These are phyloP conservation scores for Venturia pyrina DNA, from an alignment of 2,329 filamentous ascomycete genomes.

Conservation along the genomic window DNA sequence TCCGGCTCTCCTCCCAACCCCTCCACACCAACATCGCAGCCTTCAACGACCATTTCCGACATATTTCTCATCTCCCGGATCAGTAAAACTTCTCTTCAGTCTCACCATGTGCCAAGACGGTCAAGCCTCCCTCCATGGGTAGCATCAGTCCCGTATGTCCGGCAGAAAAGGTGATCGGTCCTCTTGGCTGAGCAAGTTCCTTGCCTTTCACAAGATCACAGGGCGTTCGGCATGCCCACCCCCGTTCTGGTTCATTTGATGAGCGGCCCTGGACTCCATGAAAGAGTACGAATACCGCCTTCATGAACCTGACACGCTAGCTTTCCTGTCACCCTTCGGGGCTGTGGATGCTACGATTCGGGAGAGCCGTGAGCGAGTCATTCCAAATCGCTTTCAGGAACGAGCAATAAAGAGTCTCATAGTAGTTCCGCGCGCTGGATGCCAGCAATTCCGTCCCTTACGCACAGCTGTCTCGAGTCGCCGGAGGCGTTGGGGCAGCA, in stretches of 20 bases:
- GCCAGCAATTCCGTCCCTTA: background rate
- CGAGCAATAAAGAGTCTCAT: background rate
- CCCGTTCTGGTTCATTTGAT: background rate
- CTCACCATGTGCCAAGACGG: background rate
- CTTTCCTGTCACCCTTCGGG: background rate
- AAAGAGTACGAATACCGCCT: background rate
- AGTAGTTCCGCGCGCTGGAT: background rate
- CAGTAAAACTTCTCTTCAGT: background rate
- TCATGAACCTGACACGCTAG: background rate
- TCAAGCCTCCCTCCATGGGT: background rate
- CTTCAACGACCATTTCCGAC: background rate
- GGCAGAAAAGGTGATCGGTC: background rate
- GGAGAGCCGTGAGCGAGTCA: background rate
- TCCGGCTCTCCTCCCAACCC: background rate
- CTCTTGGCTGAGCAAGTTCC: constrained; percentile 2
- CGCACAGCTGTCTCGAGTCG: background rate
- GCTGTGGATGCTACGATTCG: background rate
- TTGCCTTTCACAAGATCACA: background rate
- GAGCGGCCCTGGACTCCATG: no score
- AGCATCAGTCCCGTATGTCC: background rate
- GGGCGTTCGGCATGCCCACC: background rate
- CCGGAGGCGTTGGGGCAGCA: no score
- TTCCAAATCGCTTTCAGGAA: background rate
- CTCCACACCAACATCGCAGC: background rate
- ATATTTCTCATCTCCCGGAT: background rate